Evolutionary conservation across 2,329 filamentous ascomycete species (phyloP), one percentile per base, ranked within the genome.

Genomic region (Cordyceps cateniannulata): DNA sequence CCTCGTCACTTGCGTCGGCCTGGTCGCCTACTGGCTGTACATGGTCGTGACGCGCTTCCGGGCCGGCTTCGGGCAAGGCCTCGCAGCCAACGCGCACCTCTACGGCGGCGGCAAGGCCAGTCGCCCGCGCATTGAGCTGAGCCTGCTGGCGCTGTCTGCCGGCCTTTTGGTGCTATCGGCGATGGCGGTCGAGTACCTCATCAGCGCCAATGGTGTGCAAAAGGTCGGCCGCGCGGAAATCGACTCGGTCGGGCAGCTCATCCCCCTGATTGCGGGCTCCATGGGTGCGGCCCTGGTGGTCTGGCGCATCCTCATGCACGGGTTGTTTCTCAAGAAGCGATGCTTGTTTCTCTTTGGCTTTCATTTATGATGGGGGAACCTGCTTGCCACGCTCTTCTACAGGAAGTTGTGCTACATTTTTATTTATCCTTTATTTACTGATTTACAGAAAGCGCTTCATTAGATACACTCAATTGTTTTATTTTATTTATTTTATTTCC

Each of bases 251-350:
- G 66, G 65, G 9, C 67, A 68, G 62, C 29, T 68, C 24, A 68
- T 68, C 32, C 67, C 67, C 12, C 59, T 68, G 45, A 57, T 68
- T n/a, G 65, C 64, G 7, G 67, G 67, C 18, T 59, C 45, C 12
- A 14, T 66, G 61, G 66, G 62, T 1, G 62, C 58, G 3, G 60
- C 53, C 16, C 32, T 68, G 55, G 61, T 61, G 12, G 22, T 64
- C 2, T 67, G 66, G 66, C 65, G 61, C 29, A 53, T 68, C 18
- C 18, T 67, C n/a, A 44, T 51, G 16, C 61, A 65, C 24, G 51
- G 64, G 12, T 47, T 65, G 60, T 51, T 66, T 24, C 20, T 63
- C 25, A 60, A 48, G 45, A 64, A 60, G 60, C 27, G 65, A 16
- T 68, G 66, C 32, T 62, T 65, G 61, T 62, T 64, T 27, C 32